Evolutionary conservation across 257 asterid genomes (phyloP).

Genomic region (Catharanthus roseus): DNA sequence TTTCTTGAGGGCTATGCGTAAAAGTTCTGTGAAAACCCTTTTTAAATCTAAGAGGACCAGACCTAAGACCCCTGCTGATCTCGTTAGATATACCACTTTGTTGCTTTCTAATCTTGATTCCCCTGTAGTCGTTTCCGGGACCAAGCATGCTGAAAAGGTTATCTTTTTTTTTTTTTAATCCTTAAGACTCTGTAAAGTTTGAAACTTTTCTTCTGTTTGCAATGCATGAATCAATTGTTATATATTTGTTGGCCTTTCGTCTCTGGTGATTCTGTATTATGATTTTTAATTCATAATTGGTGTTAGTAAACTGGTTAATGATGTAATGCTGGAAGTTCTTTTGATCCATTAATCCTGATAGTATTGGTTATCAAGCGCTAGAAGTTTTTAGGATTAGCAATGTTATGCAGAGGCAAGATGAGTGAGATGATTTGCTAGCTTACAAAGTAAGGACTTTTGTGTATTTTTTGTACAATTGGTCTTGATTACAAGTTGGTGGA

Average conservation of each 20-base stretch:
- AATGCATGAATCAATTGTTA: neutral
- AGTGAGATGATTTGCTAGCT: neutral
- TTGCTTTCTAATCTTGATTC: constrained; percentile 39
- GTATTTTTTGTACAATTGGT: neutral
- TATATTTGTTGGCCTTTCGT: neutral
- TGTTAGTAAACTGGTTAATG: neutral
- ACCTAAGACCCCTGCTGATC: constrained; percentile 45
- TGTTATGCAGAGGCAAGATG: neutral
- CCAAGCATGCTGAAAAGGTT: constrained; percentile 37
- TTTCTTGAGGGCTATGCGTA: constrained; percentile 43
- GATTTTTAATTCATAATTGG: neutral
- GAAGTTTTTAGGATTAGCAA: neutral
- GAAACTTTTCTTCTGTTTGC: neutral
- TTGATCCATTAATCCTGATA: neutral
- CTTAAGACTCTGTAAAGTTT: neutral
- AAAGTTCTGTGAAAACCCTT: constrained; percentile 39
- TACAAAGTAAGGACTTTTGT: neutral
- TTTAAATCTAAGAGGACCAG: constrained; percentile 47
- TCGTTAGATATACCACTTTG: constrained; percentile 42
- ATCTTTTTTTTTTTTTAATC: neutral
- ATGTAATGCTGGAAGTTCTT: neutral
- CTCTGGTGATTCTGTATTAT: neutral
- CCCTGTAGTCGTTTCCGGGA: constrained; percentile 14
- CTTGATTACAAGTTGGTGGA: neutral
- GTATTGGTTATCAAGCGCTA: neutral